Conservation (phyloP, 768 basidiomycete species). For the Kwoniella botswanensis region DNA sequence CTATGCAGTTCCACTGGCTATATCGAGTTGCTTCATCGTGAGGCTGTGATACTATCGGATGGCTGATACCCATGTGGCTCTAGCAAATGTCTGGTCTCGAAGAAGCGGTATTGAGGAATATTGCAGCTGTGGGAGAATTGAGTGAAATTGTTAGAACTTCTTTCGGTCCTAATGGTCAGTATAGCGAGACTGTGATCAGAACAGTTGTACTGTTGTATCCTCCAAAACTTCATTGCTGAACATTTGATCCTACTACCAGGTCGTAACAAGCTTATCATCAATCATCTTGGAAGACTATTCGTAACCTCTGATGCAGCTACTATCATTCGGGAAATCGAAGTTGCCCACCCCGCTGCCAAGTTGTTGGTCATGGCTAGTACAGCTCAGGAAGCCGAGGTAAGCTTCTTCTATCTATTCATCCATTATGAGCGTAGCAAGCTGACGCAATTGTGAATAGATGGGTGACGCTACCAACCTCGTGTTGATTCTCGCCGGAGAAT, state of each 20-base stretch:
- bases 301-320: constrained; percentile 99
- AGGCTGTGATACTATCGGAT: not conserved
- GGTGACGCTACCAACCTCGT: constrained; percentile 97
- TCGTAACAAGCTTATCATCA: constrained; percentile 96
- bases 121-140: constrained; percentile 92
- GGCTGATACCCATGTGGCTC: no score
- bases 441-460: constrained; percentile 66
- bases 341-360: constrained; percentile 98
- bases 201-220: no score
- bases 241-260: constrained; percentile 62
- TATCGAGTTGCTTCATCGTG: no score
- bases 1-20: no score
- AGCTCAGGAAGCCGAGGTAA: constrained; percentile 90
- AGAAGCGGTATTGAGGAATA: constrained; percentile 95
- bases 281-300: constrained; percentile 92
- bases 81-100: constrained; percentile 83
- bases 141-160: constrained; percentile 94
- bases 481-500: constrained; percentile 90
- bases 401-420: constrained; percentile 33
- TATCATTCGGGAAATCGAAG: constrained; percentile 96
- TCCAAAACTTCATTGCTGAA: not conserved
- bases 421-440: constrained; percentile 7
- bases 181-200: not conserved
- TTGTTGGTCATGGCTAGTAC: constrained; percentile 99
- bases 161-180: constrained; percentile 92